Evolutionary conservation across 768 basidiomycete genomes (phyloP).

Genomic region (Lentinula guzmanii): DNA sequence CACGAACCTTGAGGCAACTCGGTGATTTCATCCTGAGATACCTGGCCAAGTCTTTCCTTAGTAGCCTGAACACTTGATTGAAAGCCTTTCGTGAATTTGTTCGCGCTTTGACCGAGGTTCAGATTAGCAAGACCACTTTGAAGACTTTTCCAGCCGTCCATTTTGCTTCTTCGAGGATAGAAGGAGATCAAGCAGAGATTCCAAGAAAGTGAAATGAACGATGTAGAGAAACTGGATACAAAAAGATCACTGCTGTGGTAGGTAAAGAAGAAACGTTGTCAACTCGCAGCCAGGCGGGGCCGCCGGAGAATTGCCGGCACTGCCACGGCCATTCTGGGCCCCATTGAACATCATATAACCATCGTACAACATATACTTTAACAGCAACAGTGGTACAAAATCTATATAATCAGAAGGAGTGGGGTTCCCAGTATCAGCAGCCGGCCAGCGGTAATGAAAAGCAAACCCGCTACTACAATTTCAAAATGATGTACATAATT

Average conservation of each 20-base stretch:
- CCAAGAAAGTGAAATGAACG: not conserved
- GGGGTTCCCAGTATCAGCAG: too few species aligned
- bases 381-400: too few species aligned
- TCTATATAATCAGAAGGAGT: too few species aligned
- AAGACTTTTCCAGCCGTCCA: constrained; percentile 67
- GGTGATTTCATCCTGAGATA: constrained; percentile 89
- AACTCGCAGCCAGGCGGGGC: not conserved
- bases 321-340: not conserved
- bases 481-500: too few species aligned
- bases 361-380: too few species aligned
- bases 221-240: not conserved
- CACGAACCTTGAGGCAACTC: constrained; percentile 77
- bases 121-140: constrained; percentile 55
- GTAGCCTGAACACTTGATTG: constrained; percentile 82
- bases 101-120: constrained; percentile 72
- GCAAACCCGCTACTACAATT: too few species aligned
- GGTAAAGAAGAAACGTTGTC: not conserved
- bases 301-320: constrained; percentile 1
- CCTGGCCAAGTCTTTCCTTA: constrained; percentile 81
- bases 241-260: not conserved
- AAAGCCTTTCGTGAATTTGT: constrained; percentile 74
- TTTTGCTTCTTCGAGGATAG: constrained; percentile 20
- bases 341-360: not conserved
- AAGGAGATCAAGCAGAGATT: not conserved
- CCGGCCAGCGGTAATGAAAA: too few species aligned